phyloP scores from a whole-genome alignment of 805 yeast species.

The Candida orba region DNA sequence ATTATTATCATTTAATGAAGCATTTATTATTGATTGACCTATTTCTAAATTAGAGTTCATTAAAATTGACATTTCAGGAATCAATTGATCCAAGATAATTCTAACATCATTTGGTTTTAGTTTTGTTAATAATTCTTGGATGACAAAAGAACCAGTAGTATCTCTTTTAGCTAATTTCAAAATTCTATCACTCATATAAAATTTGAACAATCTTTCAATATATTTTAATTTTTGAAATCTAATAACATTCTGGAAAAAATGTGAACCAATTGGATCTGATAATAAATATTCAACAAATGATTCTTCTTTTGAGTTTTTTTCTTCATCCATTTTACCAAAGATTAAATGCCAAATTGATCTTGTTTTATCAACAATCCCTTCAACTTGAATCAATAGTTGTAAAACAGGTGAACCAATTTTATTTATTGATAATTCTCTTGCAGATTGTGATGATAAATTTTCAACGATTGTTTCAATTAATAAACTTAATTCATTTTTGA shows the following conservation, averaged over 20 bases:
- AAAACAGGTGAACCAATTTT: conserved; percentile 83
- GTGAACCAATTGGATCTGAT: conserved; percentile 89
- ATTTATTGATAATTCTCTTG: conserved; percentile 72
- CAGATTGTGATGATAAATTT: conserved; percentile 33
- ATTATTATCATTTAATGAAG: conserved; percentile 49
- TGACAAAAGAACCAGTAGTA: conserved; percentile 76
- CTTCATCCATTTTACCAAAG: conserved; percentile 44
- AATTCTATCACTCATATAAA: conserved; percentile 70
- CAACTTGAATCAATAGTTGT: conserved; percentile 70
- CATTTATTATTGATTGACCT: conserved; percentile 58
- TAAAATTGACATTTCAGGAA: conserved; percentile 58
- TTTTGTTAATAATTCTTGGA: conserved; percentile 62
- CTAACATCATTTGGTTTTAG: conserved; percentile 58
- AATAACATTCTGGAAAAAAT: conserved; percentile 72
- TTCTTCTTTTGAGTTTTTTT: conserved; percentile 54
- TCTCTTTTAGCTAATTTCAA: conserved; percentile 71
- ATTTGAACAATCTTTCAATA: conserved; percentile 59
- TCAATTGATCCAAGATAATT: conserved; percentile 51
- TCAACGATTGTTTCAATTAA: conserved; percentile 35
- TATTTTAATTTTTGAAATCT: conserved; percentile 59
- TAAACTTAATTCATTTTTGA: conserved; percentile 51
- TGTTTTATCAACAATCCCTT: conserved; percentile 71
- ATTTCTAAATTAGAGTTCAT: conserved; percentile 65
- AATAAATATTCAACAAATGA: conserved; percentile 78
- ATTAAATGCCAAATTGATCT: conserved; percentile 62